Evolutionary conservation across 768 basidiomycete species (phyloP).

Genomic region (Hygrophorus russula): DNA sequence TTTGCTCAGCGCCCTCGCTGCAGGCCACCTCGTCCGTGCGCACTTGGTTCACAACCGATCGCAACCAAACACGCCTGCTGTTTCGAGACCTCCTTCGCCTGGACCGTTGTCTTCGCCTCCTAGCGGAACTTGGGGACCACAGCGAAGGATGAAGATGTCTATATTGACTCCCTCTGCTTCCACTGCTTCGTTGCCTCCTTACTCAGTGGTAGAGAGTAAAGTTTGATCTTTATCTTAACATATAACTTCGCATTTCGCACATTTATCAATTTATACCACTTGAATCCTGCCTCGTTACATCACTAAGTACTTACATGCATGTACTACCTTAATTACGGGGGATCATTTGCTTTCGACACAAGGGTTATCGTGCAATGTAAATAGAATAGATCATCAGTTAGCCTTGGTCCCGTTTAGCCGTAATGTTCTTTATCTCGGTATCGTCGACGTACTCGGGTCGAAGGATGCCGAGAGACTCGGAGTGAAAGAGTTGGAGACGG

Average conservation of each 20-base stretch:
- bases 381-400: too few species aligned
- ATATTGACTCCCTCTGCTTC: slow-evolving; percentile 4
- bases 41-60: slow-evolving; percentile 90
- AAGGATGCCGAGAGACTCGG: too few species aligned
- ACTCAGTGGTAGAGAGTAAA: slow-evolving; percentile 13
- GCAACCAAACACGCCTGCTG: slow-evolving; percentile 66
- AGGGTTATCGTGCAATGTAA: too few species aligned
- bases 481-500: too few species aligned
- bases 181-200: slow-evolving; percentile 28
- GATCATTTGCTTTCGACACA: too few species aligned
- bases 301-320: too few species aligned
- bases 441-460: too few species aligned
- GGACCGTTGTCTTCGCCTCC: slow-evolving; percentile 19
- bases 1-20: slow-evolving; percentile 84
- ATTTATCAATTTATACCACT: background rate
- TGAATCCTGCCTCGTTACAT: background rate
- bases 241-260: background rate
- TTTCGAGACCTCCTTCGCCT: slow-evolving; percentile 51
- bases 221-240: background rate
- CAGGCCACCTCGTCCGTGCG: slow-evolving; percentile 88
- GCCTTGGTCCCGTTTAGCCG: too few species aligned
- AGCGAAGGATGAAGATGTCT: slow-evolving; percentile 5
- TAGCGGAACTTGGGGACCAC: slow-evolving; percentile 5
- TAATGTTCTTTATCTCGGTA: too few species aligned
- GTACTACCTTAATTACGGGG: too few species aligned